Evolutionary conservation across 2,329 filamentous ascomycete genomes (phyloP), one percentile per base, ranked within the genome.

Genomic region (Aspergillus proliferans): DNA sequence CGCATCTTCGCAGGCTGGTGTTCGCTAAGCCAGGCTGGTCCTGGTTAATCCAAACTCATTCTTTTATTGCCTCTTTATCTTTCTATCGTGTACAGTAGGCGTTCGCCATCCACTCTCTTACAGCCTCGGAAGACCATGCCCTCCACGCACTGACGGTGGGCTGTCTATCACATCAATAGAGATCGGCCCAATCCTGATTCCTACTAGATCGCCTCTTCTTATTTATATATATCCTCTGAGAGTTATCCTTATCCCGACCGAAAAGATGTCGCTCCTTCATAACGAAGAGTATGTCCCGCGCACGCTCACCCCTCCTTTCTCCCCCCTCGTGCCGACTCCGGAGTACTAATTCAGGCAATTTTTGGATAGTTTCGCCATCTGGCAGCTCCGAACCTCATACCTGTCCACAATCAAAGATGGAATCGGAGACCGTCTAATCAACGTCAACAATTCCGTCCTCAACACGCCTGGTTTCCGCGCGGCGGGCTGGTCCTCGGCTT

Each of bases 381-480:
- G 83, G 74, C 81, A 83, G 61, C 72, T 85, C 38, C 81, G 82
- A 49, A 82, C 81, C 15, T 81, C 81, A 34, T 85, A 84, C 60
- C 76, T 85, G 18, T 77, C 77, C 26, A 74, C 77, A 43, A 83
- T 82, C 58, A 83, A 83, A 64, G 82, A 85, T 63, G 82, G 82
- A 51, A 79, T 84, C 38, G 82, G 81, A 53, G 82, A 85, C 62
- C 76, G 82, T 39, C 71, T 85, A 46, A 85, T 85, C 67, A 83
- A 77, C 52, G 76, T 85, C 57, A 82, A 85, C 61, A 75, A 80
- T 26, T 75, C 77, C 38, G 75, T 84, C 34, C 71, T 85, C 47
- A 85, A 84, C 62, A 80, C 82, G 41, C 79, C 81, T 18, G 81
- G 80, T 15, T 85, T 85, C 61, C 80, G 82, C 54, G 80, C 81